Base-by-base conservation (phyloP, 805 yeast genomes). In the Ogataea degrootiae region DNA sequence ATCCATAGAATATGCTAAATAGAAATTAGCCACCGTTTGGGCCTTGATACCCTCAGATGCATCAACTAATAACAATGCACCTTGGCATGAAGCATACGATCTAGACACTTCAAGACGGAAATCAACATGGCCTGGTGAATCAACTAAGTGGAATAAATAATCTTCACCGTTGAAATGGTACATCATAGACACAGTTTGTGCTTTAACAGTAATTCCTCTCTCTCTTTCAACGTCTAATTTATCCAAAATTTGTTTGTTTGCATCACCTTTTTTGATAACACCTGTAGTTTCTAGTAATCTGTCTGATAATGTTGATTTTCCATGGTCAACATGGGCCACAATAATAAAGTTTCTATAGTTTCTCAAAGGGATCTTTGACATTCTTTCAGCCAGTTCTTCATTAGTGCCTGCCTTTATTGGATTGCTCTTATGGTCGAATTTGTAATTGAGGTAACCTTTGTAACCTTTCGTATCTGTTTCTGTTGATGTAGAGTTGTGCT, bases 71-170 rank as follows among this genome's bases (percentile, higher is more conserved):
- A 92, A 66, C 37, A 92, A 68, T 0, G 97, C 97, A 14, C 98
- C 98, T 35, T 91, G 96, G 71, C 97, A 94, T 0, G 97, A 87
- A 2, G 97, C 97, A 67, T 91, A 91, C 7, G 96, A 87, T 56
- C 98, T 70, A 4, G 95, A 82, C 1, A 92, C 99, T 59, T 92
- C 99, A 8, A 94, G 85, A 45, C 97, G 73, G 65, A 92, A 92
- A 65, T 92, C 99, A 33, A 94, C 98, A 64, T 92, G 99, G 0
- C 99, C 99, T 0, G 99, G 99, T 0, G 98, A 92, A 65, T 92
- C 99, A 40, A 94, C 97, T 40, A 92, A 71, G 70, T 92, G 97
- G 41, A 92, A 69, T 46, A 94, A 66, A 62, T 88, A 94, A 56
- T 92, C 97, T 56, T 79, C 71, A 2, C 80, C 79, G 8, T 79